Percentiles rank a stretch among this genome's conserved stretches.
Evolutionary conservation across 75 land plant species (phyloP).

Genomic region (Cupressus sempervirens): DNA sequence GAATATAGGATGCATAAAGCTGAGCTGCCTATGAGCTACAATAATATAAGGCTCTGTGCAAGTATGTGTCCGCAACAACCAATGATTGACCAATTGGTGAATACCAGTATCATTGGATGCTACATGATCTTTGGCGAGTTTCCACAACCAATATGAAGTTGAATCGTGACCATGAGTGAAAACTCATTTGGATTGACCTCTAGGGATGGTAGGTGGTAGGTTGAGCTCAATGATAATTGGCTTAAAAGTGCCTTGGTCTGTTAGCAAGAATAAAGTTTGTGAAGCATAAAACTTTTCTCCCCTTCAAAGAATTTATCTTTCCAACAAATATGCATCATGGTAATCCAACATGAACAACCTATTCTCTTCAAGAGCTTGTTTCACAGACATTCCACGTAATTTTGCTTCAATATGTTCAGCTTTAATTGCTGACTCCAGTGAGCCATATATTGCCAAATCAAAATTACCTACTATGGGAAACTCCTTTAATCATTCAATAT

Average conservation of each 20-base stretch:
- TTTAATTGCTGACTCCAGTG: constrained; percentile 77
- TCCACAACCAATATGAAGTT: constrained; percentile 65
- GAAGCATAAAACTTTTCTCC: constrained; percentile 64
- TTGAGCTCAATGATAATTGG: constrained; percentile 74
- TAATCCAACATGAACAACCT: constrained; percentile 67
- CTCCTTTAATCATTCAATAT: constrained; percentile 71
- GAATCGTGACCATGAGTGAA: constrained; percentile 38
- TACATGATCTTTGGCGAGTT: constrained; percentile 70
- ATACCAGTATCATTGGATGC: constrained; percentile 62
- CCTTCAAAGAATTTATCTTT: constrained; percentile 47
- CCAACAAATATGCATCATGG: constrained; percentile 62
- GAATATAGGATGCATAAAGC: constrained; percentile 53
- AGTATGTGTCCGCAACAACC: constrained; percentile 67
- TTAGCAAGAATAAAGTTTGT: constrained; percentile 64
- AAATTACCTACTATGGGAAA: constrained; percentile 78
- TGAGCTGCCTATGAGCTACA: constrained; percentile 56
- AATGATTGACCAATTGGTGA: constrained; percentile 75
- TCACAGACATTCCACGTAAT: constrained; percentile 58
- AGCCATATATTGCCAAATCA: constrained; percentile 65
- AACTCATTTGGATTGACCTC: constrained; percentile 51
- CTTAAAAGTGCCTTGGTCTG: constrained; percentile 40
- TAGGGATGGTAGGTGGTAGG: constrained; percentile 35
- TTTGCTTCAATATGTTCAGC: constrained; percentile 48
- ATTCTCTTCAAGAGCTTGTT: constrained; percentile 63
- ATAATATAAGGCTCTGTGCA: constrained; percentile 57